Base-by-base conservation (phyloP, 805 yeast genomes). In the Ogataea kodamae region DNA sequence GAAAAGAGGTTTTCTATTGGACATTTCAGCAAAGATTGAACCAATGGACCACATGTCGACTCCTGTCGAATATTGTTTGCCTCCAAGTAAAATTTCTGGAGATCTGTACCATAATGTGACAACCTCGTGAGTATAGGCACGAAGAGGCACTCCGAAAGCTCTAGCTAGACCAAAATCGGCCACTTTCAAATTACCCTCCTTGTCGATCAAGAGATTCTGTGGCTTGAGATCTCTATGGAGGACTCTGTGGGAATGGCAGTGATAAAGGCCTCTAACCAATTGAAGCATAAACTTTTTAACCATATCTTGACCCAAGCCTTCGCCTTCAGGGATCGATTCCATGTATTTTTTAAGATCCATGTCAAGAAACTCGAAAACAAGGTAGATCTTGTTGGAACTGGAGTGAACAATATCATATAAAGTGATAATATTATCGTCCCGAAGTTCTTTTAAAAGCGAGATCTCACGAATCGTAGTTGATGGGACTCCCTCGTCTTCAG, bases 11-110 rank as follows among this genome's bases (percentile, higher is more conserved):
- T 86, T 86, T 36, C 98, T 78, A 50, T 88, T 86, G 38, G 89
- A 87, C 97, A 92, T 89, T 59, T 92, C 98, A 5, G 97, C 98
- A 59, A 92, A 84, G 29, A 92, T 92, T 57, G 97, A 89, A 10
- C 98, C 98, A 42, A 90, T 84, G 8, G 96, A 86, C 98, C 98
- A 92, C 83, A 92, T 88, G 59, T 92, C 98, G 33, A 92, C 96
- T 12, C 97, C 97, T 0, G 97, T 92, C 21, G 96, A 86, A 61
- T 92, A 92, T 54, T 92, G 97, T 48, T 94, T 85, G 3, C 97
- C 96, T 9, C 98, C 98, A 45, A 92, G 73, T 41, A 92, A 67
- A 37, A 92, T 86, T 62, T 92, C 98, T 3, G 98, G 98, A 1
- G 97, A 87, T 47, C 98, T 72, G 60, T 92, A 92, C 98, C 98